Evolutionary conservation across 129 eudicot species (phyloP).

Genomic region (Sambucus nigra): DNA sequence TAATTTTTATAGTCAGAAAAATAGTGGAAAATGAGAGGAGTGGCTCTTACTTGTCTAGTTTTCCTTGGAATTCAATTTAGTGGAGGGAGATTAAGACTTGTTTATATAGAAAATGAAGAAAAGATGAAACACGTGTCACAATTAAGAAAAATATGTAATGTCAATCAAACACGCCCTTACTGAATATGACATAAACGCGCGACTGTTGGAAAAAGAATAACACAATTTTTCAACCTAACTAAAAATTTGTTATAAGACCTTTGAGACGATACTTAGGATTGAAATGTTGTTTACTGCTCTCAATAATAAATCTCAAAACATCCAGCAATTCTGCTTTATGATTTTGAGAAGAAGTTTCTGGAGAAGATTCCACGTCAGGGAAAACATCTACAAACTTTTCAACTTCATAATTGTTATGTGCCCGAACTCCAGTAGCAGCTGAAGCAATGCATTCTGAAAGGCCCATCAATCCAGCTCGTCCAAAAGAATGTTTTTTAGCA

Average conservation of each 20-base stretch:
- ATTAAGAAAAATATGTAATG: no score
- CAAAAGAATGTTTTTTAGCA: slow-evolving; percentile 57
- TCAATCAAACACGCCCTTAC: no score
- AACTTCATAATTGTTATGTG: slow-evolving; percentile 17
- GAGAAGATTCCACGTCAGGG: slow-evolving; percentile 7
- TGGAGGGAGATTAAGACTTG: no score
- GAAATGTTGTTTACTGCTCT: slow-evolving; percentile 89
- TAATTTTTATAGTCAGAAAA: no score
- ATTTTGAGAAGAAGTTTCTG: slow-evolving; percentile 16
- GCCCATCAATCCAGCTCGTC: slow-evolving; percentile 89
- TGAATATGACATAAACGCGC: not conserved
- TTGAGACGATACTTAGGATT: slow-evolving; percentile 75
- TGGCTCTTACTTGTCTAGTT: no score
- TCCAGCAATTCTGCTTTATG: slow-evolving; percentile 56
- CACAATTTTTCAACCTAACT: not conserved
- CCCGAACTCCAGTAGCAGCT: slow-evolving; percentile 32
- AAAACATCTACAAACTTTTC: slow-evolving; percentile 17
- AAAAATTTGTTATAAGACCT: slow-evolving; percentile 31
- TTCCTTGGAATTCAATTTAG: no score
- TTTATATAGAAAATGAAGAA: no score
- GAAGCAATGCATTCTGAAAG: slow-evolving; percentile 70
- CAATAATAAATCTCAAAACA: slow-evolving; percentile 62
- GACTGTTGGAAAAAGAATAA: not conserved
- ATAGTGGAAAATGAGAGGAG: no score
- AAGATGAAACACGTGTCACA: no score